Evolutionary conservation across 768 basidiomycete genomes (phyloP).

Genomic region (Asterophora parasitica): DNA sequence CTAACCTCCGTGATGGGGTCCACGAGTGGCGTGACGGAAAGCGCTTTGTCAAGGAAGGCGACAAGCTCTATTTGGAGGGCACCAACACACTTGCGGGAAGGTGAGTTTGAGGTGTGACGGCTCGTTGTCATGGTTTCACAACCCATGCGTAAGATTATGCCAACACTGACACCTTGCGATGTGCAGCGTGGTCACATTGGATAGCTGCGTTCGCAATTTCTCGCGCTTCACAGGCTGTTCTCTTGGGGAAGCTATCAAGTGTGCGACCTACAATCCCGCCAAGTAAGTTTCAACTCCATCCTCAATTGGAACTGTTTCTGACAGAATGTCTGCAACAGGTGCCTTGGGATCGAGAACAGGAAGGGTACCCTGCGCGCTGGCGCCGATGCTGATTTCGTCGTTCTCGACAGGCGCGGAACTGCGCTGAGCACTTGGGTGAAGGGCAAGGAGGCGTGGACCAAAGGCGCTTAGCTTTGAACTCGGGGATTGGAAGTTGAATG

Average conservation of each 20-base stretch:
- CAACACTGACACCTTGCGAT: neutral
- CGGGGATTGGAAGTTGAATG: neutral
- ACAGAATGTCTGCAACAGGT: conserved; percentile 34
- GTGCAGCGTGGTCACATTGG: conserved; percentile 70
- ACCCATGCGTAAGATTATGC: neutral
- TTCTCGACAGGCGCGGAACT: conserved; percentile 63
- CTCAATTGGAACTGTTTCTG: neutral
- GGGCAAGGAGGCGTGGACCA: conserved; percentile 68
- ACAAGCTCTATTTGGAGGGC: conserved; percentile 76
- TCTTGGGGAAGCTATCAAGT: conserved; percentile 78
- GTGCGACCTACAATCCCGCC: conserved; percentile 83
- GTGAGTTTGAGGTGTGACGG: conserved; percentile 31
- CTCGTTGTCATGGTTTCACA: neutral
- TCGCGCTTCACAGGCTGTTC: conserved; percentile 79
- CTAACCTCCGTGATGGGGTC: conserved; percentile 74
- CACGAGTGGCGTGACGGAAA: conserved; percentile 88
- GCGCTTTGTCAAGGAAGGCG: conserved; percentile 75
- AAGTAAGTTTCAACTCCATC: conserved; percentile 37
- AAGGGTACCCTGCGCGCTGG: conserved; percentile 81
- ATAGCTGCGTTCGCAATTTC: conserved; percentile 84
- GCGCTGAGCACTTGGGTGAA: conserved; percentile 73
- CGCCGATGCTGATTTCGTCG: conserved; percentile 82
- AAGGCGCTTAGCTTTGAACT: conserved; percentile 15
- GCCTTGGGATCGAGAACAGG: conserved; percentile 69
- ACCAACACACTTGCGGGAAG: conserved; percentile 88